Percentiles rank a stretch among this genome's conserved stretches.
These are phyloP conservation scores for Trichomonascaceae sp. DNA, from an alignment of 1,139 yeast species.

Conservation along the genomic window DNA sequence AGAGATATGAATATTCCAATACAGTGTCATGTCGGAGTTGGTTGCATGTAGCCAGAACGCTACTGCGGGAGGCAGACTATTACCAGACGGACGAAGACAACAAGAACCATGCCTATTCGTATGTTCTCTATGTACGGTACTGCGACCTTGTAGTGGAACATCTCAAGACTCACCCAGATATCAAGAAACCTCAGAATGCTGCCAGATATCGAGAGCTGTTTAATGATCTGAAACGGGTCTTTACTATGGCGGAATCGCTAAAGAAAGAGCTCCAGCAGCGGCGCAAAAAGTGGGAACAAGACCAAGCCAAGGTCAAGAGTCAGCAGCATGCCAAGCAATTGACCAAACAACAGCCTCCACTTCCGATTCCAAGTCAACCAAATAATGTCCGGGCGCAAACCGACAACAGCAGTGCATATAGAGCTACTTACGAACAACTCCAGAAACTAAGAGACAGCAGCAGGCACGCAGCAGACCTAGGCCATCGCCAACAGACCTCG, in stretches of 20 bases:
- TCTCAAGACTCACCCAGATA: slow-evolving; percentile 32
- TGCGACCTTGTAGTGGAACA: slow-evolving; percentile 36
- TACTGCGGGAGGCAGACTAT: slow-evolving; percentile 32
- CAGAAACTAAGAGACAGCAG: too few relatives aligned
- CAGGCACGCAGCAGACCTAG: too few relatives aligned
- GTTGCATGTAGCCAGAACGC: slow-evolving; percentile 31
- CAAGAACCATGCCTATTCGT: slow-evolving; percentile 31
- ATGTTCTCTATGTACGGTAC: slow-evolving; percentile 35
- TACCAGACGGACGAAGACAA: slow-evolving; percentile 31
- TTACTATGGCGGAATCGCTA: neutral
- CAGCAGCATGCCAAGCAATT: too few relatives aligned
- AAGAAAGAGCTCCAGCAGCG: slow-evolving; percentile 1
- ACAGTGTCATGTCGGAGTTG: slow-evolving; percentile 33
- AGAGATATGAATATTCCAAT: slow-evolving; percentile 31
- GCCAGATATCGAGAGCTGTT: too few relatives aligned
- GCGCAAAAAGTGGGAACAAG: slow-evolving; percentile 1
- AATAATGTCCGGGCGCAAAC: too few relatives aligned
- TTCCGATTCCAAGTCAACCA: too few relatives aligned
- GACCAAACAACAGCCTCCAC: too few relatives aligned
- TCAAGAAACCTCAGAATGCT: slow-evolving; percentile 19
- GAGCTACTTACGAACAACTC: too few relatives aligned
- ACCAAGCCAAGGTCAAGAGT: neutral
- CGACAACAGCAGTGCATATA: too few relatives aligned
- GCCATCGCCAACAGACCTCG: too few relatives aligned
- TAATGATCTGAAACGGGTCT: too few relatives aligned